phyloP scores from a whole-genome alignment of 192 early-diverging fungal species.

The Backusella macrospora region DNA sequence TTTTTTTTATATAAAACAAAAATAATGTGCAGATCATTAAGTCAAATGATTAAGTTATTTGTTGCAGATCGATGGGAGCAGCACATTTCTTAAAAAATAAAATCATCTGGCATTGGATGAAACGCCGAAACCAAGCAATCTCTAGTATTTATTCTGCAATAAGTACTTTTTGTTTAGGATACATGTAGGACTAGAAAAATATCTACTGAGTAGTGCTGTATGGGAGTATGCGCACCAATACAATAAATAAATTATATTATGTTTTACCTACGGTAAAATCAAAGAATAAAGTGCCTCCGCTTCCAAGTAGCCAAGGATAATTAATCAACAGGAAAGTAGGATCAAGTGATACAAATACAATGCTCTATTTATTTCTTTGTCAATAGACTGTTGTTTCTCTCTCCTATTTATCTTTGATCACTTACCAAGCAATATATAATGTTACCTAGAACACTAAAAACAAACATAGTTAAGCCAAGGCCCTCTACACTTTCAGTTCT shows the following conservation, averaged over 20 bases:
- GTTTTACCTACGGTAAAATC: slow-evolving; percentile 65
- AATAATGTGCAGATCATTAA: slow-evolving; percentile 13
- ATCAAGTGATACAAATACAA: slow-evolving; percentile 74
- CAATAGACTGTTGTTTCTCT: not conserved
- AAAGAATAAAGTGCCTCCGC: slow-evolving; percentile 71
- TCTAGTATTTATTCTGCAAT: not conserved
- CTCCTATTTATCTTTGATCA: not conserved
- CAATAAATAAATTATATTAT: not conserved
- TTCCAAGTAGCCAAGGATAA: slow-evolving; percentile 76
- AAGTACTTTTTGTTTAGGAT: slow-evolving; percentile 12
- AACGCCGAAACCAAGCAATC: not conserved
- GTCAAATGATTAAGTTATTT: not conserved
- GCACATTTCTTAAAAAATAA: not conserved
- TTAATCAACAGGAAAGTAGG: slow-evolving; percentile 69
- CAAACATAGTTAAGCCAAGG: slow-evolving; percentile 78
- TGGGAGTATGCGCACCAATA: not conserved
- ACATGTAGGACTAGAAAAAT: slow-evolving; percentile 39
- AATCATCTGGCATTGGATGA: slow-evolving; percentile 1
- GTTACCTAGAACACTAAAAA: slow-evolving; percentile 84
- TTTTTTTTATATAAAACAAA: slow-evolving; percentile 5
- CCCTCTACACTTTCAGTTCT: slow-evolving; percentile 73
- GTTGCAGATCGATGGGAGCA: not conserved
- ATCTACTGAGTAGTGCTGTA: slow-evolving; percentile 22
- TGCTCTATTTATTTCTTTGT: slow-evolving; percentile 51
- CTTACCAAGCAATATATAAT: slow-evolving; percentile 56